Percentiles rank a stretch among this genome's conserved stretches.
Evolutionary conservation across 129 eudicot species (phyloP).

Genomic region (Dittrichia graveolens): DNA sequence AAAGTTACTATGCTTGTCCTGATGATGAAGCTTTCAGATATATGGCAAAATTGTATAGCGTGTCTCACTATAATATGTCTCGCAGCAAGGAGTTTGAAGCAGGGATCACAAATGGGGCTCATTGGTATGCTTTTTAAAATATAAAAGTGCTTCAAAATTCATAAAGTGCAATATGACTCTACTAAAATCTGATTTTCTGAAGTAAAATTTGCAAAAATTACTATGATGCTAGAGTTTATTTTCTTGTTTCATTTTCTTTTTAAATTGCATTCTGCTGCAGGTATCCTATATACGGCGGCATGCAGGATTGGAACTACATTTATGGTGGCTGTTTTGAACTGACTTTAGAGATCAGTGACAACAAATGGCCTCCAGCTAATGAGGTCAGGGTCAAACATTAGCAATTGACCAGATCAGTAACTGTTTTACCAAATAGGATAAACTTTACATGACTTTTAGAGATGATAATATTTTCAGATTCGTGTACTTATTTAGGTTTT

Average conservation of each 20-base stretch:
- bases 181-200: not conserved
- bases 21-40: constrained; percentile 87
- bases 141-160: not conserved
- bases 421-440: constrained; percentile 6
- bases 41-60: constrained; percentile 82
- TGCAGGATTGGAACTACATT: constrained; percentile 98
- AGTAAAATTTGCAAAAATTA: not conserved
- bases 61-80: constrained; percentile 87
- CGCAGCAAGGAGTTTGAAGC: constrained; percentile 71
- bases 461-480: constrained; percentile 17
- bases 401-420: constrained; percentile 17
- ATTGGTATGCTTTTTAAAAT: constrained; percentile 53
- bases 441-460: constrained; percentile 11
- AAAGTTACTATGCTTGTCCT: constrained; percentile 76
- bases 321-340: constrained; percentile 79
- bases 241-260: not conserved
- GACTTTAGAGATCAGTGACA: constrained; percentile 86
- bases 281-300: constrained; percentile 99
- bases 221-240: not conserved
- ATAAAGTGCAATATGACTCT: constrained; percentile 5
- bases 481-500: not conserved
- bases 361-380: constrained; percentile 91
- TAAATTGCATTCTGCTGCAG: constrained; percentile 41
- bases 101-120: constrained; percentile 94
- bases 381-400: constrained; percentile 59